These are phyloP conservation scores for Spinellus fusiger DNA, from an alignment of 192 early-diverging fungal genomes.

Conservation along the genomic window DNA sequence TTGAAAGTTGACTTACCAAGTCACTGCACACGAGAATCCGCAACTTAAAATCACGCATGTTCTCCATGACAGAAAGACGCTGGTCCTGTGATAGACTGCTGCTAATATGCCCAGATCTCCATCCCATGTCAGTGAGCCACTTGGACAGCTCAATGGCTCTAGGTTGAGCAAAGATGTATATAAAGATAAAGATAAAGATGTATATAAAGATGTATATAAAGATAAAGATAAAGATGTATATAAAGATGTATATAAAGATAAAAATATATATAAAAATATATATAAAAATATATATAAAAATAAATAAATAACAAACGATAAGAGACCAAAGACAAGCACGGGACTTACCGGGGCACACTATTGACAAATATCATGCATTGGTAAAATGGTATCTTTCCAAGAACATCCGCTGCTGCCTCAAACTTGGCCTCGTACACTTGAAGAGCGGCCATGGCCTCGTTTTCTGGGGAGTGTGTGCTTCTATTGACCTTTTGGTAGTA, in stretches of 20 bases:
- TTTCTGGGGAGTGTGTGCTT: conserved; percentile 6
- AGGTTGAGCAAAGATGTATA: neutral
- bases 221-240: neutral
- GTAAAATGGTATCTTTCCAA: conserved; percentile 48
- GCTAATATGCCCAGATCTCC: conserved; percentile 44
- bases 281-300: neutral
- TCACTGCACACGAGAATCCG: conserved; percentile 56
- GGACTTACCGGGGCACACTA: conserved; percentile 29
- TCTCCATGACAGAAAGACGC: conserved; percentile 43
- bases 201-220: neutral
- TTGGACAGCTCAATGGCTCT: conserved; percentile 43
- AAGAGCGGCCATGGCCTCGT: conserved; percentile 20
- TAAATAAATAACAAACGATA: neutral
- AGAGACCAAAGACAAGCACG: too few species aligned
- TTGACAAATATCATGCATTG: conserved; percentile 59
- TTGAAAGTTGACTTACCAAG: conserved; percentile 34
- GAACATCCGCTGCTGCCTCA: conserved; percentile 33
- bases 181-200: neutral
- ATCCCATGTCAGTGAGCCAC: conserved; percentile 43
- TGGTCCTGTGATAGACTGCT: conserved; percentile 39
- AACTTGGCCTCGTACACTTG: conserved; percentile 43
- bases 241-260: too few species aligned
- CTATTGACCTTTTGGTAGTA: conserved; percentile 33
- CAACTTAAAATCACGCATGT: conserved; percentile 46
- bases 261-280: too few species aligned